Percentiles rank a stretch among this genome's conserved stretches.
These are phyloP conservation scores for Plenodomus biglobosus DNA, from an alignment of 2,329 filamentous ascomycete species.

Conservation along the genomic window DNA sequence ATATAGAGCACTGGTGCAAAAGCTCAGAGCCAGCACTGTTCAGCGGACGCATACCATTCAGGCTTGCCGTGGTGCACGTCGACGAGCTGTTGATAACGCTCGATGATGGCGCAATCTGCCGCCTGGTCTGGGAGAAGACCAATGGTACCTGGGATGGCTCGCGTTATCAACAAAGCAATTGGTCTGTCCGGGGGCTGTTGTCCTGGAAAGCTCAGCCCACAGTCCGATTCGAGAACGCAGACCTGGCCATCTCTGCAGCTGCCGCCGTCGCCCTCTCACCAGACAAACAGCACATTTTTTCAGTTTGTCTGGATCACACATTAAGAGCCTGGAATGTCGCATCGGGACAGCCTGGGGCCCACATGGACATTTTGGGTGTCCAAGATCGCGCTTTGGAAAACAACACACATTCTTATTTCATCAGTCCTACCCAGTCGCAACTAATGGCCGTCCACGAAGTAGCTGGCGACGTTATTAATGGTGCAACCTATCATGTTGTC, in stretches of 20 bases:
- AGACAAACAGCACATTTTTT: constrained; percentile 63
- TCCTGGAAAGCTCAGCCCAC: constrained; percentile 67
- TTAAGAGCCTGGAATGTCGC: constrained; percentile 86
- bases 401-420: constrained; percentile 65
- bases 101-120: constrained; percentile 74
- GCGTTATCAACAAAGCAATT: constrained; percentile 72
- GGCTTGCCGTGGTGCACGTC: constrained; percentile 72
- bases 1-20: constrained; percentile 75
- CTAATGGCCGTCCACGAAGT: constrained; percentile 72
- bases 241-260: constrained; percentile 62
- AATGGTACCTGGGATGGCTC: constrained; percentile 65
- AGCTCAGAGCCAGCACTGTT: constrained; percentile 72
- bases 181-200: constrained; percentile 63
- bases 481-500: constrained; percentile 63
- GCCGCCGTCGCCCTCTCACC: constrained; percentile 58
- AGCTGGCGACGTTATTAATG: constrained; percentile 48
- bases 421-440: constrained; percentile 77
- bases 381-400: constrained; percentile 62
- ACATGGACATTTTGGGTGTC: constrained; percentile 75
- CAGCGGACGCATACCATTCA: constrained; percentile 75
- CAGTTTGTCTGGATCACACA: constrained; percentile 84
- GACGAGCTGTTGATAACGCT: constrained; percentile 78
- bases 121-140: constrained; percentile 51
- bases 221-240: constrained; percentile 66
- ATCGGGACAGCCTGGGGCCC: constrained; percentile 75